phyloP scores from a whole-genome alignment of 2,329 filamentous ascomycete species.

The Penicillium sp. region DNA sequence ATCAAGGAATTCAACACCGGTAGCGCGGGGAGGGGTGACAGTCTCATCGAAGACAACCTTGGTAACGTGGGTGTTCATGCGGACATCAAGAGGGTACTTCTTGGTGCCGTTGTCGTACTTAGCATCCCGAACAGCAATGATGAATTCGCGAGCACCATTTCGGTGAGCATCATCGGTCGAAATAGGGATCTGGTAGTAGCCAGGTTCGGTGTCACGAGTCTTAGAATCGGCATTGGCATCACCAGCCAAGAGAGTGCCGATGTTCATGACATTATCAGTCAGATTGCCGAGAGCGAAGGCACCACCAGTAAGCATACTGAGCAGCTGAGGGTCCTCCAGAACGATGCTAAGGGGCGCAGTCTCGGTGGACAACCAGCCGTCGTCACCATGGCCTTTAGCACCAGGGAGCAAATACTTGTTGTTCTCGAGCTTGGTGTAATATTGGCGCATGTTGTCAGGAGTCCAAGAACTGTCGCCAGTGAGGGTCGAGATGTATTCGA shows the following conservation, averaged over 20 bases:
- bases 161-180: slow-evolving; percentile 36
- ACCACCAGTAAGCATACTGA: slow-evolving; percentile 57
- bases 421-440: slow-evolving; percentile 59
- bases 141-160: slow-evolving; percentile 48
- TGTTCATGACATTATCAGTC: slow-evolving; percentile 46
- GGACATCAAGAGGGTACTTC: slow-evolving; percentile 61
- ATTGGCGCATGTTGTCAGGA: slow-evolving; percentile 61
- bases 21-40: slow-evolving; percentile 45
- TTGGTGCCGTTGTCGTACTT: slow-evolving; percentile 28
- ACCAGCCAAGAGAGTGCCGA: slow-evolving; percentile 52
- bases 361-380: slow-evolving; percentile 32
- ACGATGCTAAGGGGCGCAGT: slow-evolving; percentile 52
- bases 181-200: slow-evolving; percentile 64
- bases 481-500: slow-evolving; percentile 59
- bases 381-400: slow-evolving; percentile 49
- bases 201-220: slow-evolving; percentile 52
- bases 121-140: slow-evolving; percentile 32
- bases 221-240: slow-evolving; percentile 57
- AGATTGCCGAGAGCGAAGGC: slow-evolving; percentile 57
- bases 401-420: slow-evolving; percentile 54
- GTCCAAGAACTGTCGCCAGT: slow-evolving; percentile 66
- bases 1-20: slow-evolving; percentile 56
- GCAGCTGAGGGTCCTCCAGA: slow-evolving; percentile 57
- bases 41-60: slow-evolving; percentile 50
- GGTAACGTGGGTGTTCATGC: slow-evolving; percentile 53